Conservation (phyloP, 2,329 filamentous ascomycete species). For the Karstenula rhodostoma region DNA sequence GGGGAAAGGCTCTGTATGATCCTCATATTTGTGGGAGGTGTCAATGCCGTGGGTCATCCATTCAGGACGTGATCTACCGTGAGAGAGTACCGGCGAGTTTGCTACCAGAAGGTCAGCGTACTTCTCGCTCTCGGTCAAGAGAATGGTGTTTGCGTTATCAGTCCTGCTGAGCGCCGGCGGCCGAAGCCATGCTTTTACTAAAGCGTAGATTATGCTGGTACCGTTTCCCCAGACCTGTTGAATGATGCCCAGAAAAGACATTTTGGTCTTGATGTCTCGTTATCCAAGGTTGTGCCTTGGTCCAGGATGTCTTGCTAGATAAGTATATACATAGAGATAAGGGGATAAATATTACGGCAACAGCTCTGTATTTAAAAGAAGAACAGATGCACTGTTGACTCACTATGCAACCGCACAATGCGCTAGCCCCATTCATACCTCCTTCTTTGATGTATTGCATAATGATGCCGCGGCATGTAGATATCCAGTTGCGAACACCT, state of each 20-base stretch:
- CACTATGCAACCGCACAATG: not conserved
- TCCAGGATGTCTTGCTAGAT: not conserved
- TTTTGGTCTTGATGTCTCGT: not conserved
- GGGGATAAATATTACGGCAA: not conserved
- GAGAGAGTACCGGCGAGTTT: too few relatives aligned
- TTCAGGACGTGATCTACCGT: not conserved
- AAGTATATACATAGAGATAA: not conserved
- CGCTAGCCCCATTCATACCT: not conserved
- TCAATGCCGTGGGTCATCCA: not conserved
- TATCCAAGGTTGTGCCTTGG: not conserved
- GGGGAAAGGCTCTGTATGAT: constrained; percentile 1
- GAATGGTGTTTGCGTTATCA: not conserved
- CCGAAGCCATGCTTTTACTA: not conserved
- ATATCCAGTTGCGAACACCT: not conserved
- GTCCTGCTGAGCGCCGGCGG: not conserved
- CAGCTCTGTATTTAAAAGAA: not conserved
- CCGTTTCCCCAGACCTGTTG: not conserved
- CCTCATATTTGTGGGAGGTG: not conserved
- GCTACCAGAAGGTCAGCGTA: not conserved
- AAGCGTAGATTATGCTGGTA: not conserved
- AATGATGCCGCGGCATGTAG: not conserved
- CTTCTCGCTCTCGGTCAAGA: not conserved
- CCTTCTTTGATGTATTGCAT: not conserved
- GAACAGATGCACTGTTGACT: not conserved
- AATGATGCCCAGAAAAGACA: not conserved